Evolutionary conservation across 805 yeast genomes (phyloP).

Genomic region (Metschnikowia drakensbergensis): DNA sequence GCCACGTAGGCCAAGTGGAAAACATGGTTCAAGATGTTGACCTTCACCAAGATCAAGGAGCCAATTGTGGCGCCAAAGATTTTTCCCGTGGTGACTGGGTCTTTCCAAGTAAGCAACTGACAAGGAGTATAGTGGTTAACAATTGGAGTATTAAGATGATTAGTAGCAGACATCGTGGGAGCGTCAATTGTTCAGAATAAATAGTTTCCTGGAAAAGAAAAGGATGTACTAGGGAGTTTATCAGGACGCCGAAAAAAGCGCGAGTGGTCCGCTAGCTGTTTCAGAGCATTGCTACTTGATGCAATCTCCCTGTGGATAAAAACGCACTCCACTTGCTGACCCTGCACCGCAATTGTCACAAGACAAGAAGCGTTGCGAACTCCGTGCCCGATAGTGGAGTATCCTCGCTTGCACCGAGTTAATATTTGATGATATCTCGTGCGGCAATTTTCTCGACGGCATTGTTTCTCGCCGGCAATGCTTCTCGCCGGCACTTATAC

Average conservation of each 20-base stretch:
- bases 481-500: too few relatives aligned
- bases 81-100: conserved; percentile 74
- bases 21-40: conserved; percentile 58
- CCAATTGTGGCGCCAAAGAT: conserved; percentile 62
- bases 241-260: conserved; percentile 5
- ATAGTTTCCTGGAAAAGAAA: neutral
- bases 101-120: conserved; percentile 63
- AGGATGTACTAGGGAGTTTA: neutral
- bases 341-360: conserved; percentile 10
- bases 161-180: conserved; percentile 1
- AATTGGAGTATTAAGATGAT: neutral
- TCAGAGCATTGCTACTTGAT: conserved; percentile 4
- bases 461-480: neutral
- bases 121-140: conserved; percentile 10
- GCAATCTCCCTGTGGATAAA: conserved; percentile 2
- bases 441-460: neutral
- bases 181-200: conserved; percentile 2
- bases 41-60: conserved; percentile 54
- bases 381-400: too few relatives aligned
- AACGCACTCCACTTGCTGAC: conserved; percentile 1
- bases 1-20: conserved; percentile 58
- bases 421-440: too few relatives aligned
- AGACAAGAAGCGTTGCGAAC: conserved; percentile 5
- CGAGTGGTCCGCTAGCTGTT: conserved; percentile 2
- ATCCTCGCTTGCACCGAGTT: too few relatives aligned